A percentile compares a stretch with the other conserved stretches of the same genome.
phyloP scores from a whole-genome alignment of 148 eudicot genomes.

The Diospyros lotus region DNA sequence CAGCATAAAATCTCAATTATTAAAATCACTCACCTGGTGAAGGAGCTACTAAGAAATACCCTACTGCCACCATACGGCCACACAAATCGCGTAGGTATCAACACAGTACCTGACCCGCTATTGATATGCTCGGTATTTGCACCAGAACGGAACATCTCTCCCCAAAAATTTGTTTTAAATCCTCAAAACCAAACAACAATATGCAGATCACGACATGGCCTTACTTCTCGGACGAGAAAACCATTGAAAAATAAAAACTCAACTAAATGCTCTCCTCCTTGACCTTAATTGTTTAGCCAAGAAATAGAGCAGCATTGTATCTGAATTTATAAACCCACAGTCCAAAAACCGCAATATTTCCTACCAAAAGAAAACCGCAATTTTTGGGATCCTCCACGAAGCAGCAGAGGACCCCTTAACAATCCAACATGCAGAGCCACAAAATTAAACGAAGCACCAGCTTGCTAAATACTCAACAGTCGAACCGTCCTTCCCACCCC shows the following conservation, averaged over 20 bases:
- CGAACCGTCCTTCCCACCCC: not conserved
- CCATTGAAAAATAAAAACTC: not conserved
- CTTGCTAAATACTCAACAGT: conserved; percentile 12
- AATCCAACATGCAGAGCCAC: conserved; percentile 20
- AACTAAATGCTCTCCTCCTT: conserved; percentile 7
- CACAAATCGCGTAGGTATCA: conserved; percentile 34
- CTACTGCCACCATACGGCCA: conserved; percentile 56
- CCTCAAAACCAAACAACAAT: not conserved
- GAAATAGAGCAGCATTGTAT: not conserved
- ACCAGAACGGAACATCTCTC: conserved; percentile 24
- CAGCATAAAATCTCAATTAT: not conserved
- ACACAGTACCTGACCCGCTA: conserved; percentile 9
- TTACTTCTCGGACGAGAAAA: conserved; percentile 22
- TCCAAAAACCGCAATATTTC: not conserved
- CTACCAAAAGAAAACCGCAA: not conserved
- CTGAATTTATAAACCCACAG: not conserved
- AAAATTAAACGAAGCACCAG: conserved; percentile 8
- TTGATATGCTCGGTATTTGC: conserved; percentile 12
- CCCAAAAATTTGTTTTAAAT: not conserved
- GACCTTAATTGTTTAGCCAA: not conserved
- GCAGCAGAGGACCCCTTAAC: conserved; percentile 35
- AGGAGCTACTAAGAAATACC: conserved; percentile 45
- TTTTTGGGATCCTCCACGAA: conserved; percentile 36
- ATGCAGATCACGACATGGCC: conserved; percentile 12
- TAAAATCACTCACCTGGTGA: conserved; percentile 30